phyloP scores from a whole-genome alignment of 129 eudicot genomes.

The Arctium minus region DNA sequence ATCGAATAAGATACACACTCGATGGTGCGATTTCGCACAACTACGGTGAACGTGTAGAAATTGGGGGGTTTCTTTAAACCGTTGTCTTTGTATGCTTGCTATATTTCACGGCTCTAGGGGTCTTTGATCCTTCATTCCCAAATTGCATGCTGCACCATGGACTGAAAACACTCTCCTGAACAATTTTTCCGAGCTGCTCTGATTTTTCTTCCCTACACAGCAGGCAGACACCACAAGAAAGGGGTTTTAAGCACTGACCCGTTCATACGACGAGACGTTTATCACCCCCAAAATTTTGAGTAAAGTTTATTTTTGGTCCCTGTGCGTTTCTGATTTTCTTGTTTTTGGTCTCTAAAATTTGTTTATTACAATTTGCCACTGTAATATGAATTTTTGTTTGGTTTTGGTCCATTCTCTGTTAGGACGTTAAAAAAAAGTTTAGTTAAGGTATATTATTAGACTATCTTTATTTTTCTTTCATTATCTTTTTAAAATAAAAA shows the following conservation, averaged over 20 bases:
- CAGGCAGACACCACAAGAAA: not conserved
- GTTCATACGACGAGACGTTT: not conserved
- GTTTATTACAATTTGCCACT: not conserved
- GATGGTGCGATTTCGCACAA: slow-evolving; percentile 8
- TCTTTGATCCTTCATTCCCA: not conserved
- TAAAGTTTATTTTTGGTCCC: not conserved
- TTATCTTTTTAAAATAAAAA: too few relatives aligned
- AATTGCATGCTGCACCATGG: not conserved
- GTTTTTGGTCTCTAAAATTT: not conserved
- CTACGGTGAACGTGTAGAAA: not conserved
- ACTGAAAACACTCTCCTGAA: not conserved
- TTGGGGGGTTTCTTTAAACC: not conserved
- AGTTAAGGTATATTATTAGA: too few relatives aligned
- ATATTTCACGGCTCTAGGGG: not conserved
- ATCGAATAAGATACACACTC: not conserved
- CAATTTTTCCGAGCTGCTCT: not conserved
- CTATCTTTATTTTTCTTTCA: too few relatives aligned
- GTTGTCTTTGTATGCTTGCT: not conserved
- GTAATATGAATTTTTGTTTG: not conserved
- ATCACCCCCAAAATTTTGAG: not conserved
- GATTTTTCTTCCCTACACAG: not conserved
- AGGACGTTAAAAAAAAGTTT: too few relatives aligned
- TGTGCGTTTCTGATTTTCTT: not conserved
- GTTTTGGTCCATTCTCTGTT: too few relatives aligned
- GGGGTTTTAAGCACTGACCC: not conserved